These are phyloP conservation scores for Encephalitozoon hellem DNA, from an alignment of 371 early-diverging fungal genomes.

Conservation along the genomic window DNA sequence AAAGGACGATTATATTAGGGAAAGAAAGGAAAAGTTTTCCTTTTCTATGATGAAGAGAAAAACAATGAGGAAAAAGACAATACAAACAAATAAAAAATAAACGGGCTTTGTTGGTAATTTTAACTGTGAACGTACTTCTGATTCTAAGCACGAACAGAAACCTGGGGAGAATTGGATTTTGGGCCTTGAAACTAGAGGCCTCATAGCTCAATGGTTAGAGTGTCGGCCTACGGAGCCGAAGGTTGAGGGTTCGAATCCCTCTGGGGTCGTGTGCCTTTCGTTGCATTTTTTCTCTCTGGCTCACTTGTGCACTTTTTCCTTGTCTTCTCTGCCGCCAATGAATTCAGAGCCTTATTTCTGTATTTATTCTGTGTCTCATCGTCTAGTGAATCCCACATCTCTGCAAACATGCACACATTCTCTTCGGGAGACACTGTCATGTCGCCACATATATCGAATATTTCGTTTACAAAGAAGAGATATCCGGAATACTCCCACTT, in stretches of 20 bases:
- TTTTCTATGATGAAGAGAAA: neutral
- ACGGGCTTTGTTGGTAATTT: neutral
- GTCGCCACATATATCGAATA: neutral
- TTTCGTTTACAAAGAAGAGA: neutral
- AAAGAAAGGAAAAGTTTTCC: constrained; percentile 29
- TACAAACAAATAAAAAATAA: constrained; percentile 4
- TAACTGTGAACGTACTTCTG: too few relatives aligned
- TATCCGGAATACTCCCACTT: neutral
- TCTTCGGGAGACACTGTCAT: neutral
- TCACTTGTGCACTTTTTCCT: neutral
- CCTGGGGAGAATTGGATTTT: too few relatives aligned
- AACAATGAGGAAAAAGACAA: neutral
- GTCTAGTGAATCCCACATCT: neutral
- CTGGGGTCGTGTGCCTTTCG: constrained; percentile 1
- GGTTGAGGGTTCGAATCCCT: constrained; percentile 41
- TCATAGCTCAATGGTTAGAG: constrained; percentile 39
- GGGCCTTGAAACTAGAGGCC: too few relatives aligned
- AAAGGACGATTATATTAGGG: constrained; percentile 49
- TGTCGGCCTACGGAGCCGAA: constrained; percentile 40
- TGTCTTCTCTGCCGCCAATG: neutral
- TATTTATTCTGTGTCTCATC: neutral
- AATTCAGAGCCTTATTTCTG: neutral
- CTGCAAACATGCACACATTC: neutral
- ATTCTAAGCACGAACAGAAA: too few relatives aligned
- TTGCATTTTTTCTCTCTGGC: too few relatives aligned